phyloP scores from a whole-genome alignment of 139 green algal genomes.

The Coccomyxa sp. region DNA sequence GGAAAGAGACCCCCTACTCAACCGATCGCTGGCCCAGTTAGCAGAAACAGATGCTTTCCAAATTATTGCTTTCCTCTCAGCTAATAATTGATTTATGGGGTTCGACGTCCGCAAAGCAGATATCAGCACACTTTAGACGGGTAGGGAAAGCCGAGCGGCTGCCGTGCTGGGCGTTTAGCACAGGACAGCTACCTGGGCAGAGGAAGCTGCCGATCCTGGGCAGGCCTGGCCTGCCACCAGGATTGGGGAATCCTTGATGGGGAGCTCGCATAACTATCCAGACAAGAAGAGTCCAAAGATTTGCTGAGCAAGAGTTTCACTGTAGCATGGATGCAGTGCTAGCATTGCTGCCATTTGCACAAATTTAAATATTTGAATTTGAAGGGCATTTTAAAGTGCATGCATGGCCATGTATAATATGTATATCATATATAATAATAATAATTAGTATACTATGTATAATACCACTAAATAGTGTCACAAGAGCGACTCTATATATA shows the following conservation, averaged over 20 bases:
- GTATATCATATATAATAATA: too few relatives aligned
- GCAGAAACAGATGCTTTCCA: not conserved
- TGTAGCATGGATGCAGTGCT: too few relatives aligned
- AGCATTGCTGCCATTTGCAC: too few relatives aligned
- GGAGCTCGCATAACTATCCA: not conserved
- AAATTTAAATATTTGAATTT: too few relatives aligned
- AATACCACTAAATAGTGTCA: too few relatives aligned
- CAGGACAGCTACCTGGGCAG: not conserved
- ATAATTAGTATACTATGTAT: too few relatives aligned
- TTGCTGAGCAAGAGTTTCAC: not conserved
- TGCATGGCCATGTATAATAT: too few relatives aligned
- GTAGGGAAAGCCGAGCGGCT: not conserved
- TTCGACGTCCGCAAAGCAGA: not conserved
- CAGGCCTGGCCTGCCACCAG: not conserved
- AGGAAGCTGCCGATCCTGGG: not conserved
- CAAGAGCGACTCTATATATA: too few relatives aligned
- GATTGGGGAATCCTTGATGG: not conserved
- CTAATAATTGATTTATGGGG: not conserved
- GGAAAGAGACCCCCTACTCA: too few relatives aligned
- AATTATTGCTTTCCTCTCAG: not conserved
- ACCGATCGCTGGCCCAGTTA: too few relatives aligned
- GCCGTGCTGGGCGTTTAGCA: not conserved
- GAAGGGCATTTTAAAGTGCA: too few relatives aligned
- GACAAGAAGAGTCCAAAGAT: not conserved
- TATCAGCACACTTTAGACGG: not conserved